phyloP scores from a whole-genome alignment of 129 eudicot genomes.

The Flaveria sonorensis region DNA sequence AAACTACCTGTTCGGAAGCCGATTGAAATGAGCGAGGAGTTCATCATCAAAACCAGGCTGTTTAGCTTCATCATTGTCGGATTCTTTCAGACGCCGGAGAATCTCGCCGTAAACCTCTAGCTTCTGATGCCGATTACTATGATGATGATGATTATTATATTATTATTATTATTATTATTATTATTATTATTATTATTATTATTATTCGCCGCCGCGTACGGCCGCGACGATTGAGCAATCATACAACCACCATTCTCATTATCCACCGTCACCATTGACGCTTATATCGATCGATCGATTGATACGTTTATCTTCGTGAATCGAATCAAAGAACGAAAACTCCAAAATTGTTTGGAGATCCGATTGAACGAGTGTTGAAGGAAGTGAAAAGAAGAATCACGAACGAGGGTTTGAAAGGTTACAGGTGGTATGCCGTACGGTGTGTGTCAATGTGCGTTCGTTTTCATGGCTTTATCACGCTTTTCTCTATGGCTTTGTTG shows the following conservation, averaged over 20 bases:
- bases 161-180: too few relatives aligned
- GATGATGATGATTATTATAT: background rate
- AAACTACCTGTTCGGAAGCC: slow-evolving; percentile 75
- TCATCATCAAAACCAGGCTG: slow-evolving; percentile 77
- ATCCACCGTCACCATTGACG: slow-evolving; percentile 78
- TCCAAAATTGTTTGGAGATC: slow-evolving; percentile 11
- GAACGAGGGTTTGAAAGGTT: background rate
- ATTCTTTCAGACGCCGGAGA: slow-evolving; percentile 70
- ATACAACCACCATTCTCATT: slow-evolving; percentile 72
- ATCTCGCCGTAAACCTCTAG: slow-evolving; percentile 88
- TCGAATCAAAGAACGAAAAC: slow-evolving; percentile 7
- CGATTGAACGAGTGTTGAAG: background rate
- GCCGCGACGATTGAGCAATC: slow-evolving; percentile 56
- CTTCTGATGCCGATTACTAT: slow-evolving; percentile 61
- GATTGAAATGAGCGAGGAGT: slow-evolving; percentile 91
- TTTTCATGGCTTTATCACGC: slow-evolving; percentile 7
- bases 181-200: slow-evolving; percentile 18
- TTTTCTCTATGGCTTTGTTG: slow-evolving; percentile 1
- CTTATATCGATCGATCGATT: background rate
- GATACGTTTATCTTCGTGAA: slow-evolving; percentile 1
- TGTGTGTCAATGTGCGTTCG: slow-evolving; percentile 5
- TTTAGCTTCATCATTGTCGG: slow-evolving; percentile 50
- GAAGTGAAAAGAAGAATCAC: background rate
- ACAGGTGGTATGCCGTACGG: background rate
- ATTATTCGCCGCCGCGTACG: slow-evolving; percentile 22